These are phyloP conservation scores for Alternaria brassicicola DNA, from an alignment of 2,329 filamentous ascomycete genomes.

Conservation along the genomic window DNA sequence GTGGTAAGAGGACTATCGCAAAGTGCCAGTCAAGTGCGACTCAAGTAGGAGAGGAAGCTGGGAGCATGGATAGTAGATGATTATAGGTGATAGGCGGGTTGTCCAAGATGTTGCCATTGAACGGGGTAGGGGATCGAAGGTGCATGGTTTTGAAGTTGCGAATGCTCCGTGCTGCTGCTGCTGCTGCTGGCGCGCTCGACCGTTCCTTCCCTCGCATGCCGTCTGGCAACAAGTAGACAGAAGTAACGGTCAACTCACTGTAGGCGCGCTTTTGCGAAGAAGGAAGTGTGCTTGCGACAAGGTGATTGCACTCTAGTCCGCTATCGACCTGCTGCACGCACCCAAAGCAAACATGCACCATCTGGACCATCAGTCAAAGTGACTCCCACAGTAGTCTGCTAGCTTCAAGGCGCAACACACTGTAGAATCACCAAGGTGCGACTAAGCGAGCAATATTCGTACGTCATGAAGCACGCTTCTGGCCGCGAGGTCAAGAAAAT, in stretches of 20 bases:
- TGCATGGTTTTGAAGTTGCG: fast-evolving
- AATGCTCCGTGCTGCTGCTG: not conserved
- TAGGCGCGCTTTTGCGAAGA: not conserved
- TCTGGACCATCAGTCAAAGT: not conserved
- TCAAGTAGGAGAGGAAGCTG: not conserved
- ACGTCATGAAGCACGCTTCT: constrained; percentile 8
- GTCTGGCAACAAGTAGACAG: too few relatives aligned
- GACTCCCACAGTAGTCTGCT: not conserved
- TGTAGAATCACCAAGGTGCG: not conserved
- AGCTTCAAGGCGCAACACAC: not conserved
- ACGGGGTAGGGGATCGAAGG: not conserved
- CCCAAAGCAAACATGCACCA: not conserved
- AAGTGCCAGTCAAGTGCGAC: too few relatives aligned
- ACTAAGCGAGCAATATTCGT: not conserved
- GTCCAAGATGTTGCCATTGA: not conserved
- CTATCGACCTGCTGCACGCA: not conserved
- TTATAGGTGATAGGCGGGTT: not conserved
- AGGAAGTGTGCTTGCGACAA: not conserved
- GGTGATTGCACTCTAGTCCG: not conserved
- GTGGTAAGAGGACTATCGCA: not conserved
- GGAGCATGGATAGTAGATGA: not conserved
- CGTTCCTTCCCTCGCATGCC: not conserved
- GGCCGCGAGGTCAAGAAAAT: not conserved
- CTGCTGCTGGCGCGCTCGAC: too few relatives aligned
- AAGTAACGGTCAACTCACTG: not conserved